These are phyloP conservation scores for Magnaporthiopsis incrustans DNA, from an alignment of 2,329 filamentous ascomycete genomes.

Conservation along the genomic window DNA sequence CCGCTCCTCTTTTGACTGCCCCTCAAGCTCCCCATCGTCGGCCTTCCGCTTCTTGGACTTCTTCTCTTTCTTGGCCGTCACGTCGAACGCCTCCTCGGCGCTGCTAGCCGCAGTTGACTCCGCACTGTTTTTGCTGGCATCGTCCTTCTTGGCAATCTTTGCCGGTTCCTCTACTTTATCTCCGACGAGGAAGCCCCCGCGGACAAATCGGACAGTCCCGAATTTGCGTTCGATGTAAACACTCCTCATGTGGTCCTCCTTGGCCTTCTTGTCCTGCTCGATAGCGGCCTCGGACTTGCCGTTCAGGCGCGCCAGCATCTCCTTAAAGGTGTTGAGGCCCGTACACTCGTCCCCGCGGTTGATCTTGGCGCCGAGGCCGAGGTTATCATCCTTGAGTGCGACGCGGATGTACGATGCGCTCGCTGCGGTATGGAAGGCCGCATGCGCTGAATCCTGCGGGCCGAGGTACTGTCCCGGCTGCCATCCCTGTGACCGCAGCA, in stretches of 20 bases:
- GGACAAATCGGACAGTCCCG: constrained; percentile 78
- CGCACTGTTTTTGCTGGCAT: constrained; percentile 9
- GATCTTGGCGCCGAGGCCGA: constrained; percentile 77
- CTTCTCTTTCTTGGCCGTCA: constrained; percentile 31
- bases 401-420: constrained; percentile 83
- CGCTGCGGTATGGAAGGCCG: constrained; percentile 68
- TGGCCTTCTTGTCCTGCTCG: constrained; percentile 58
- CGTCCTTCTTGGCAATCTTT: constrained; percentile 18
- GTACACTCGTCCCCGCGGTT: constrained; percentile 71
- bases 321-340: constrained; percentile 79
- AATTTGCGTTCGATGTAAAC: constrained; percentile 68
- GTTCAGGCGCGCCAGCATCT: constrained; percentile 80
- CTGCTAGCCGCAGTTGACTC: constrained; percentile 10
- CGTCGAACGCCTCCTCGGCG: constrained; percentile 17
- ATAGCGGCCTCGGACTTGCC: constrained; percentile 72
- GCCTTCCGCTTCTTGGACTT: constrained; percentile 43
- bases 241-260: constrained; percentile 63
- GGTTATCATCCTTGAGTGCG: constrained; percentile 78
- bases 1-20: constrained; percentile 28
- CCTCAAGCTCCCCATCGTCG: constrained; percentile 24
- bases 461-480: constrained; percentile 77
- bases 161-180: constrained; percentile 42
- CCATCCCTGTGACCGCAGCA: constrained; percentile 86
- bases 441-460: constrained; percentile 65
- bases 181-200: constrained; percentile 63